A percentile compares a stretch with the other conserved stretches of the same genome.
These are phyloP conservation scores for Rubia tinctorum DNA, from an alignment of 305 asterid species.

Conservation along the genomic window DNA sequence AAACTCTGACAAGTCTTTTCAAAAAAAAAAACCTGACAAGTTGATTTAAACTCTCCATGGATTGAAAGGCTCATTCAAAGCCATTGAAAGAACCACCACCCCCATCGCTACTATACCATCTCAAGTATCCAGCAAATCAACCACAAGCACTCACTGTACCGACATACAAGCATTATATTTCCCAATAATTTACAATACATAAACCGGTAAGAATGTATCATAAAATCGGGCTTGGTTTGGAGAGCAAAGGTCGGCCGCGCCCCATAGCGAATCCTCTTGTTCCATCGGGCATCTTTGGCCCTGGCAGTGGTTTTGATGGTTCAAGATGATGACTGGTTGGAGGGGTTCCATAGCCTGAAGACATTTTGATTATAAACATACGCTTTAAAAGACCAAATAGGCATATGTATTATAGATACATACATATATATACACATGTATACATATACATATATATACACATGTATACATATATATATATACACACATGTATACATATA, in stretches of 20 bases:
- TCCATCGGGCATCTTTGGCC: constrained; percentile 98
- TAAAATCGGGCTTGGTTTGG: constrained; percentile 8
- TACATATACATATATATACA: too few relatives aligned
- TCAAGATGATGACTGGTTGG: constrained; percentile 43
- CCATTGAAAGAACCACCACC: background rate
- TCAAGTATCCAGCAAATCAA: constrained; percentile 3
- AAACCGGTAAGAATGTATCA: background rate
- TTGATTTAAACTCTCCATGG: background rate
- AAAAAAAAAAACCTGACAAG: background rate
- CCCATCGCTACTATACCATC: background rate
- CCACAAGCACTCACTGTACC: background rate
- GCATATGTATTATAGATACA: too few relatives aligned
- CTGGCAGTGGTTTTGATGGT: constrained; percentile 88
- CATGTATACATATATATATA: too few relatives aligned
- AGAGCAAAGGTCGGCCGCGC: constrained; percentile 66
- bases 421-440: too few relatives aligned
- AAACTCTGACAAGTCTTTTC: too few relatives aligned
- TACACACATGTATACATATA: too few relatives aligned
- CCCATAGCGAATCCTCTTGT: constrained; percentile 94
- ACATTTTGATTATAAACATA: background rate
- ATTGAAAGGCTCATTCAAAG: background rate
- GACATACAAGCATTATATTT: background rate
- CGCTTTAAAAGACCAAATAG: background rate
- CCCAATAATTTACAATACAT: constrained; percentile 3
- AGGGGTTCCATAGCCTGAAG: constrained; percentile 62